A percentile compares a stretch with the other conserved stretches of the same genome.
Conservation (phyloP, 1,284 basidiomycete species). For the Marasmius oreades region DNA sequence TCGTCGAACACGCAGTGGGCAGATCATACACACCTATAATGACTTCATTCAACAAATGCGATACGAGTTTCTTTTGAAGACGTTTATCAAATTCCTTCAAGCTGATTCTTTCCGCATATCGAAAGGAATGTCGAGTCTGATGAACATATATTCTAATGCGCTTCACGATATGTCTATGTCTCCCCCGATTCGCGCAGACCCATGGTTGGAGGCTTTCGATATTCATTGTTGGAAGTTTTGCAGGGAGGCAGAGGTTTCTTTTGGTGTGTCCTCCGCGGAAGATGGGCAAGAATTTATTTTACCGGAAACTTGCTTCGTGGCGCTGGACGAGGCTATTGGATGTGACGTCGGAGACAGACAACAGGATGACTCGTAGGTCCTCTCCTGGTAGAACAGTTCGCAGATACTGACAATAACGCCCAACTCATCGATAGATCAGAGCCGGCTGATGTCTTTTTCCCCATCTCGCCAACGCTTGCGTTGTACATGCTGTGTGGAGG, state of each 20-base stretch:
- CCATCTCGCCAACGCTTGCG: slow-evolving; percentile 46
- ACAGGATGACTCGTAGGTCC: slow-evolving; percentile 1
- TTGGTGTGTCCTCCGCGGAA: slow-evolving; percentile 30
- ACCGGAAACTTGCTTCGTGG: slow-evolving; percentile 32
- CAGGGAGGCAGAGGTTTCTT: slow-evolving; percentile 28
- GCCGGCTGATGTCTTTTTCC: slow-evolving; percentile 43
- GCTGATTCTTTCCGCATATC: slow-evolving; percentile 1
- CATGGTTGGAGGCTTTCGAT: not conserved
- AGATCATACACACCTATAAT: slow-evolving; percentile 5
- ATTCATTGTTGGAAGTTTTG: slow-evolving; percentile 20
- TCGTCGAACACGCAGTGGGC: not conserved
- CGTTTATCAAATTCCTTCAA: slow-evolving; percentile 14
- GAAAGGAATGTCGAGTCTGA: not conserved
- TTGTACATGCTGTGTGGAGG: slow-evolving; percentile 41
- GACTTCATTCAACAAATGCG: slow-evolving; percentile 11
- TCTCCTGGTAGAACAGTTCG: not conserved
- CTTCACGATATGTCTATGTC: slow-evolving; percentile 18
- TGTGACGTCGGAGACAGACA: slow-evolving; percentile 10
- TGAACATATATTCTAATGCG: slow-evolving; percentile 18
- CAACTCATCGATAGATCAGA: too few species aligned
- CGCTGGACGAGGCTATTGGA: slow-evolving; percentile 29
- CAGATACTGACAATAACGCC: not conserved
- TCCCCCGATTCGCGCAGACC: slow-evolving; percentile 23
- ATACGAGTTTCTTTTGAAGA: slow-evolving; percentile 4
- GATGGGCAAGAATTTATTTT: slow-evolving; percentile 29